Percentiles rank a stretch among this genome's conserved stretches.
phyloP scores from a whole-genome alignment of 2,329 filamentous ascomycete genomes.

The Alternaria arborescens region DNA sequence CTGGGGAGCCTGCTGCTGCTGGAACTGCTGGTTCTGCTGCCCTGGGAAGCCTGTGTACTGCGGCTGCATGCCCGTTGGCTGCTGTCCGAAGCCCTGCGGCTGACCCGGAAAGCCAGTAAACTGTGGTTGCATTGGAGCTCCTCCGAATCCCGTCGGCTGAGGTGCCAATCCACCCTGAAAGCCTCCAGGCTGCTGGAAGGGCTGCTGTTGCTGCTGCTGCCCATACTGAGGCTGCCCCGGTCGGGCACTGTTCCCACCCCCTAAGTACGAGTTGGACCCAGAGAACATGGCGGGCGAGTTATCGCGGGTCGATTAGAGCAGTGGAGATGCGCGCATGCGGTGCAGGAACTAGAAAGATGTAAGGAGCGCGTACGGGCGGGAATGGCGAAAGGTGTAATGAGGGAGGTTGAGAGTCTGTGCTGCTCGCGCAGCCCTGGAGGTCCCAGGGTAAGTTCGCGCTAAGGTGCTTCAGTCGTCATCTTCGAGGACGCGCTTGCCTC shows the following conservation, averaged over 20 bases:
- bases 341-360: conserved; percentile 17
- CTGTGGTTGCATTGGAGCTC: conserved; percentile 60
- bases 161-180: conserved; percentile 56
- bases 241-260: conserved; percentile 77
- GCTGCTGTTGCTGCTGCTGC: conserved; percentile 57
- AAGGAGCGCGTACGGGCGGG: conserved; percentile 26
- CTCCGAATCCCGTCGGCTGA: conserved; percentile 63
- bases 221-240: conserved; percentile 65
- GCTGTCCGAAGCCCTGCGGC: conserved; percentile 58
- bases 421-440: conserved; percentile 33
- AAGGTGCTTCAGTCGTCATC: conserved; percentile 42
- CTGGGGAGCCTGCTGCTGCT: conserved; percentile 62
- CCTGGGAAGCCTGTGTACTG: conserved; percentile 61
- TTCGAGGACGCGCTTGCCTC: conserved; percentile 21
- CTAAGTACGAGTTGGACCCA: conserved; percentile 84
- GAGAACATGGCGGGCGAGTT: conserved; percentile 76
- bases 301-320: conserved; percentile 30
- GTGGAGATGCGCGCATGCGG: conserved; percentile 33
- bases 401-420: conserved; percentile 34
- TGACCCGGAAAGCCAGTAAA: conserved; percentile 60
- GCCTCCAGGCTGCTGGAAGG: conserved; percentile 64
- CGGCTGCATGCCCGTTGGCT: conserved; percentile 44
- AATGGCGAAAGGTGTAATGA: conserved; percentile 32
- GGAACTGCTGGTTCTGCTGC: conserved; percentile 54
- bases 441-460: conserved; percentile 36